A percentile compares a stretch with the other conserved stretches of the same genome.
phyloP scores from a whole-genome alignment of 1,284 basidiomycete species.

The Moniliella sp. region DNA sequence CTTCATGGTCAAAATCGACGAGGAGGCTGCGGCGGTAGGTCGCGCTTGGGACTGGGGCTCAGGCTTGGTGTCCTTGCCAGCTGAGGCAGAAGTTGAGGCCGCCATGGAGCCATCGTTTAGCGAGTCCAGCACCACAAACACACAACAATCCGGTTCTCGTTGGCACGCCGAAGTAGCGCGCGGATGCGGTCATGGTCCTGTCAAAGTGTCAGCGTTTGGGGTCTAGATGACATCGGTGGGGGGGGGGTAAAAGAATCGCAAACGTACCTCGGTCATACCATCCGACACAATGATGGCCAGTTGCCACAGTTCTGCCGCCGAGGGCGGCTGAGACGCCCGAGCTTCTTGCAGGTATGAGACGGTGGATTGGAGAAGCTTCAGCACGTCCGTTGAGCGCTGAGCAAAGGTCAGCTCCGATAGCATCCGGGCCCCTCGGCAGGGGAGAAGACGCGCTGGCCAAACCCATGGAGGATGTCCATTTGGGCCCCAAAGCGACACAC shows the following conservation, averaged over 20 bases:
- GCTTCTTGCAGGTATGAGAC: conserved; percentile 47
- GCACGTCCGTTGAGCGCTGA: conserved; percentile 74
- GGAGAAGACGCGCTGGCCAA: conserved; percentile 34
- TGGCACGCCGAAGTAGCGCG: conserved; percentile 58
- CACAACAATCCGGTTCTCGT: conserved; percentile 76
- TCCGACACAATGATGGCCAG: conserved; percentile 95
- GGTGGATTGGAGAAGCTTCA: conserved; percentile 61
- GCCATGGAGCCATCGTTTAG: conserved; percentile 34
- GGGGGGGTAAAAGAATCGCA: not conserved
- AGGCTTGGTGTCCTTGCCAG: too few species aligned
- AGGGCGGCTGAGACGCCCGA: conserved; percentile 45
- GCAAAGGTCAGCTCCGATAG: conserved; percentile 70
- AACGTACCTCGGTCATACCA: conserved; percentile 57
- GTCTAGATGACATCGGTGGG: not conserved
- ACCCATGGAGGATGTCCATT: conserved; percentile 71
- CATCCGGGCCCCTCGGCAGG: conserved; percentile 42
- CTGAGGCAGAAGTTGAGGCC: conserved; percentile 1
- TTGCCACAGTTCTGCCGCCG: conserved; percentile 67
- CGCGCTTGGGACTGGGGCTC: not conserved
- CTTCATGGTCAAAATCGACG: conserved; percentile 79
- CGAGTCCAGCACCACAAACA: conserved; percentile 87
- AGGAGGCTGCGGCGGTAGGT: conserved; percentile 38
- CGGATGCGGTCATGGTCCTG: conserved; percentile 63
- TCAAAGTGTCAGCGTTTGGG: not conserved
- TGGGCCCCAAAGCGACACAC: conserved; percentile 73